A percentile compares a stretch with the other conserved stretches of the same genome.
Conservation (phyloP, 2,329 filamentous ascomycete genomes). For the Cytospora paraplurivora region DNA sequence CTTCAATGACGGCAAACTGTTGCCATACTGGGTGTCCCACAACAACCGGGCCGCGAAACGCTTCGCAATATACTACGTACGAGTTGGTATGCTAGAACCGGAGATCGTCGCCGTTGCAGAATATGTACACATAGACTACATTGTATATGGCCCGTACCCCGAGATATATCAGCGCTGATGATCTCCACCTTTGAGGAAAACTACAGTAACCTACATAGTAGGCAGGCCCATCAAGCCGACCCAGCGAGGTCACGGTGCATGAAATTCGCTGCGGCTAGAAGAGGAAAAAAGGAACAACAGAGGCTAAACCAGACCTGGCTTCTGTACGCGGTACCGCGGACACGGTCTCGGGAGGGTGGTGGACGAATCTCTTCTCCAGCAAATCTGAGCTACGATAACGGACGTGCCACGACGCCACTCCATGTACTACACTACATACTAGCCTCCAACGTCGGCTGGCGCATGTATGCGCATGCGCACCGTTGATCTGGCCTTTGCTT, state of each 20-base stretch:
- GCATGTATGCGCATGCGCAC: neutral
- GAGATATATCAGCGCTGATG: neutral
- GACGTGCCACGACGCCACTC: neutral
- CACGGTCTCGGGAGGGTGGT: neutral
- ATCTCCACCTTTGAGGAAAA: slow-evolving; percentile 1
- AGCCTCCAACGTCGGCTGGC: neutral
- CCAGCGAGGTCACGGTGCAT: neutral
- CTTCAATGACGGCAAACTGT: neutral
- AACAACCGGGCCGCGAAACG: neutral
- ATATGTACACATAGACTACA: neutral
- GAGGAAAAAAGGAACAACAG: neutral
- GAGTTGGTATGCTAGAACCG: too few relatives aligned
- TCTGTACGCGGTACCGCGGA: neutral
- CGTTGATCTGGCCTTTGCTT: neutral
- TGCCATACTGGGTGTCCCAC: neutral
- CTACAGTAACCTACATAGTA: neutral
- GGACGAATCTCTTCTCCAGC: neutral
- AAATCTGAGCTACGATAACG: neutral
- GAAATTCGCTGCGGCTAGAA: neutral
- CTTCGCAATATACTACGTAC: neutral
- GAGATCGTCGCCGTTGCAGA: neutral
- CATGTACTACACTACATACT: too few relatives aligned
- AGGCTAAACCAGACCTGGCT: neutral
- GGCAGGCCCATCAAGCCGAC: neutral
- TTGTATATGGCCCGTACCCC: too few relatives aligned